Percentiles rank a stretch among this genome's conserved stretches.
Evolutionary conservation across 306 rosid genomes (phyloP).

Genomic region (Hippophae tibetana): DNA sequence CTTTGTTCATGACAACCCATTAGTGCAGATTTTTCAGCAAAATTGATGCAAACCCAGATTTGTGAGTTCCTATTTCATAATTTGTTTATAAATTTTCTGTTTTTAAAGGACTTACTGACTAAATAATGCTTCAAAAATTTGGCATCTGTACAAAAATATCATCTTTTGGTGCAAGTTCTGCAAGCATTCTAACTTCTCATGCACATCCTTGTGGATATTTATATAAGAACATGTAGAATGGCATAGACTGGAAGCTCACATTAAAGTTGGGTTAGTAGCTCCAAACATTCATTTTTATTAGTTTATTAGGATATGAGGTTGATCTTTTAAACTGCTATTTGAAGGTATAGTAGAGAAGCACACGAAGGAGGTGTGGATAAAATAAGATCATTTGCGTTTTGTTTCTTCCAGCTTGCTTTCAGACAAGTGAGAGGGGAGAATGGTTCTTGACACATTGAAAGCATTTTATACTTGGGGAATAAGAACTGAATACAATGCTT

Average conservation of each 20-base stretch:
- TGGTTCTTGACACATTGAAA: no score
- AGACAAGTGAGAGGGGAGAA: no score
- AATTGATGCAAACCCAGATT: conserved; percentile 93
- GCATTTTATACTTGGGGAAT: no score
- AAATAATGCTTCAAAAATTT: neutral
- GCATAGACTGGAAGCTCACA: neutral
- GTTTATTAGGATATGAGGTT: no score
- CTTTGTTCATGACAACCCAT: conserved; percentile 70
- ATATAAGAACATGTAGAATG: neutral
- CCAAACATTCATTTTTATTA: no score
- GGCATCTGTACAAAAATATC: neutral
- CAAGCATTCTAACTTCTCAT: neutral
- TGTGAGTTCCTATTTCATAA: conserved; percentile 47
- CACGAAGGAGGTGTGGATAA: no score
- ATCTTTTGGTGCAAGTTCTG: neutral
- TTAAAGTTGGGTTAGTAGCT: no score
- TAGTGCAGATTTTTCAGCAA: conserved; percentile 76
- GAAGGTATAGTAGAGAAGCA: no score
- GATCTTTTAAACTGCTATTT: no score
- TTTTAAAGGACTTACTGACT: neutral
- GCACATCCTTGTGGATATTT: neutral
- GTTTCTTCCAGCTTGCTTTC: no score
- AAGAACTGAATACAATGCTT: no score
- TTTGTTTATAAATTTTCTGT: neutral
- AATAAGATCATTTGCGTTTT: no score